A percentile compares a stretch with the other conserved stretches of the same genome.
phyloP scores from a whole-genome alignment of 495 filamentous ascomycete genomes.

The Hypoxylon fragiforme region DNA sequence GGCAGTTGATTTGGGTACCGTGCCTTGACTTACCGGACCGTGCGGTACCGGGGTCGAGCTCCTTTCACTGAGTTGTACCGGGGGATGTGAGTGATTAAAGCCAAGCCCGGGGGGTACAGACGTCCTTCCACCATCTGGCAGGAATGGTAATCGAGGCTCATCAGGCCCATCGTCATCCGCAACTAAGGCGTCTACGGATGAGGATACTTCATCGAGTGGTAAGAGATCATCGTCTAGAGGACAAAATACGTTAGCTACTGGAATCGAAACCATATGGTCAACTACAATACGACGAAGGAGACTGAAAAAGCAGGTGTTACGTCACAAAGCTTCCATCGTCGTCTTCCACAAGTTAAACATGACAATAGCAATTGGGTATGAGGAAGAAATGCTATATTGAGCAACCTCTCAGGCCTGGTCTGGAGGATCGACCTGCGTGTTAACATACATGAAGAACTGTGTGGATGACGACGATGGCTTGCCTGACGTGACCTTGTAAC shows the following conservation, averaged over 20 bases:
- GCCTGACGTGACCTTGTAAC: slow-evolving; percentile 54
- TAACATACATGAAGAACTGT: slow-evolving; percentile 80
- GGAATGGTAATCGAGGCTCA: slow-evolving; percentile 43
- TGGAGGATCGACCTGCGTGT: slow-evolving; percentile 52
- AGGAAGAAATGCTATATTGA: slow-evolving; percentile 57
- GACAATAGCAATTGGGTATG: slow-evolving; percentile 44
- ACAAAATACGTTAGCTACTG: slow-evolving; percentile 43
- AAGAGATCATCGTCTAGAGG: slow-evolving; percentile 52
- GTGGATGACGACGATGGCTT: slow-evolving; percentile 70
- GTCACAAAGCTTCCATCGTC: slow-evolving; percentile 55
- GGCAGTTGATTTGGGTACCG: slow-evolving; percentile 10
- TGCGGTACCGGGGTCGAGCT: slow-evolving; percentile 21
- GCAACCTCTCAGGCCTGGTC: slow-evolving; percentile 48
- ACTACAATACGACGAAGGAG: slow-evolving; percentile 28
- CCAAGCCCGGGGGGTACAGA: slow-evolving; percentile 69
- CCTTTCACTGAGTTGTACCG: slow-evolving; percentile 20
- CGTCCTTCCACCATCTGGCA: slow-evolving; percentile 50
- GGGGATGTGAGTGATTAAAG: slow-evolving; percentile 57
- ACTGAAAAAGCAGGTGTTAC: slow-evolving; percentile 46
- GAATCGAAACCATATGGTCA: slow-evolving; percentile 30
- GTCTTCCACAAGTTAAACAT: slow-evolving; percentile 53
- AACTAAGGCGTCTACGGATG: slow-evolving; percentile 60
- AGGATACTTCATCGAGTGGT: slow-evolving; percentile 55
- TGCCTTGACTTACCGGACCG: slow-evolving; percentile 13
- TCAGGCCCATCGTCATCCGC: slow-evolving; percentile 50